Conservation (phyloP, 2,329 filamentous ascomycete species). For the Dothideomycetes sp. region DNA sequence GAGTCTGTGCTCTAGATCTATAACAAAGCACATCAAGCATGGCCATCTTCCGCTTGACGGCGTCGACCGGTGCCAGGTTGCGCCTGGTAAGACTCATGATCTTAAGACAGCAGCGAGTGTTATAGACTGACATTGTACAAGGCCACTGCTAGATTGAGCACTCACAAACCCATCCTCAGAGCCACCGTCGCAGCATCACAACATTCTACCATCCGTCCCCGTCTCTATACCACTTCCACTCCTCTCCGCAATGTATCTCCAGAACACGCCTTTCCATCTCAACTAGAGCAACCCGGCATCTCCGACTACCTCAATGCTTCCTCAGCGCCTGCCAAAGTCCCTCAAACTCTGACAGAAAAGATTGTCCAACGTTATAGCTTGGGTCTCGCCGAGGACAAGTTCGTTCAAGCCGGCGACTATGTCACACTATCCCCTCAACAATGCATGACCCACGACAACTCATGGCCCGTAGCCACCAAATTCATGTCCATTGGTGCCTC, state of each 20-base stretch:
- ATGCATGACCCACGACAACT: conserved; percentile 84
- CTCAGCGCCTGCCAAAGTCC: conserved; percentile 32
- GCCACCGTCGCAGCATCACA: conserved; percentile 2
- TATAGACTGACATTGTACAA: conserved; percentile 3
- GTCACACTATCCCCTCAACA: conserved; percentile 62
- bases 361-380: conserved; percentile 77
- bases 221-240: conserved; percentile 13
- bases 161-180: conserved; percentile 6
- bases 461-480: conserved; percentile 65
- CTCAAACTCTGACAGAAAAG: conserved; percentile 85
- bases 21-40: too few species aligned
- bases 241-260: conserved; percentile 22
- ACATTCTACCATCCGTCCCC: not conserved
- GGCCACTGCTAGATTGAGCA: conserved; percentile 11
- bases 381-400: conserved; percentile 65
- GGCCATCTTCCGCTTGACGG: conserved; percentile 8
- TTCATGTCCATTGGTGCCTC: conserved; percentile 77
- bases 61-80: conserved; percentile 5
- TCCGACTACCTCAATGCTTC: conserved; percentile 61
- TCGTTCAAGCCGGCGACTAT: conserved; percentile 73
- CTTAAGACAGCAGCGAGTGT: not conserved
- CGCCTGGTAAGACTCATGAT: conserved; percentile 2
- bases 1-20: too few species aligned
- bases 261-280: conserved; percentile 54
- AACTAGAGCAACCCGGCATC: conserved; percentile 50